These are phyloP conservation scores for Ulota crispa DNA, from an alignment of 225 moss, liverwort and hornwort genomes.

Conservation along the genomic window DNA sequence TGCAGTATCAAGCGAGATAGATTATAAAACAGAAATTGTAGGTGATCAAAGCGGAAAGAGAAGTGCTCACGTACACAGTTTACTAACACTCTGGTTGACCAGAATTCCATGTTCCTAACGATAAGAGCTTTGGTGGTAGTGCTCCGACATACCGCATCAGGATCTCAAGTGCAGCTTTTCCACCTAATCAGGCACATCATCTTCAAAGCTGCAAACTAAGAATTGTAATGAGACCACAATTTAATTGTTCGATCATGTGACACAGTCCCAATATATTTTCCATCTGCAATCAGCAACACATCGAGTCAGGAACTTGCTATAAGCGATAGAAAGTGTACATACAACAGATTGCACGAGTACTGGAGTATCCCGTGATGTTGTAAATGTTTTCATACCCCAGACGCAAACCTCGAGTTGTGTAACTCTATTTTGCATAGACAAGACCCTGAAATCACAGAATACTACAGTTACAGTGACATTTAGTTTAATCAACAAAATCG, in stretches of 20 bases:
- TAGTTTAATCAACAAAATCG: background rate
- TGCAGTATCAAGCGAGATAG: background rate
- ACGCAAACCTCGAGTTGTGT: background rate
- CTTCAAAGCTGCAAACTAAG: constrained; percentile 23
- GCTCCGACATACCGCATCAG: constrained; percentile 3
- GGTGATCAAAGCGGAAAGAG: background rate
- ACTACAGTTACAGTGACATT: background rate
- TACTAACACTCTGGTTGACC: constrained; percentile 3
- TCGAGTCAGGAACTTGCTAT: constrained; percentile 6
- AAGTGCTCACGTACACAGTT: background rate
- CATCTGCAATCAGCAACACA: constrained; percentile 58
- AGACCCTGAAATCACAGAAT: background rate
- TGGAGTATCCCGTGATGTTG: background rate
- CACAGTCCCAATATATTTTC: constrained; percentile 79
- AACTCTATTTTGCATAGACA: background rate
- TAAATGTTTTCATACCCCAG: background rate
- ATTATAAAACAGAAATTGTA: background rate
- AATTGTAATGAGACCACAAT: constrained; percentile 73
- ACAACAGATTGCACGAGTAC: background rate
- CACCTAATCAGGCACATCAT: constrained; percentile 4
- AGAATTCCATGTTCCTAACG: constrained; percentile 1
- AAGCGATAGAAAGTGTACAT: background rate
- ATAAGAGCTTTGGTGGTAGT: background rate
- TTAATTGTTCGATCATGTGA: constrained; percentile 96
- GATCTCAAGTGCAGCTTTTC: constrained; percentile 2